Percentiles rank a stretch among this genome's conserved stretches.
Conservation (phyloP, 163 green algal genomes). For the Coccomyxa subellipsoidea region DNA sequence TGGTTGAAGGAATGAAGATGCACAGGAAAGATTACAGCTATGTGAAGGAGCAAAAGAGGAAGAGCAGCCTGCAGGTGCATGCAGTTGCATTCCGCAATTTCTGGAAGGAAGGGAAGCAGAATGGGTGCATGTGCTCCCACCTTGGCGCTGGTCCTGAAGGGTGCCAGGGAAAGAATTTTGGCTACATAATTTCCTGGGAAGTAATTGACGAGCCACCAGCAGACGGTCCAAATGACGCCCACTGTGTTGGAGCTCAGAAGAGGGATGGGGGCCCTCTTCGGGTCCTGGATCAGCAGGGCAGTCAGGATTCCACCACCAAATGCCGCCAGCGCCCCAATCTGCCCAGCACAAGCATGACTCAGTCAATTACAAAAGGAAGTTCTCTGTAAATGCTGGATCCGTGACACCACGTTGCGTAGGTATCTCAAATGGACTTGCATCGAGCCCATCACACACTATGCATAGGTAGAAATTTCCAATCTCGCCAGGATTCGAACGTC, state of each 20-base stretch:
- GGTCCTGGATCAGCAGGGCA: conserved; percentile 22
- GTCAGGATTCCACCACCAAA: conserved; percentile 28
- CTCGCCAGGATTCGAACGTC: too few species aligned
- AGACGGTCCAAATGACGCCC: conserved; percentile 28
- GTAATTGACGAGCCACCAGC: conserved; percentile 33
- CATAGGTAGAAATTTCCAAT: not conserved
- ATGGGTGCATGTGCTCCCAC: not conserved
- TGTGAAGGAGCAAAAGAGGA: too few species aligned
- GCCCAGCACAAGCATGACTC: not conserved
- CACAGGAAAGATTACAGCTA: too few species aligned
- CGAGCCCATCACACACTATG: too few species aligned
- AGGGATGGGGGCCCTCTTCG: conserved; percentile 17
- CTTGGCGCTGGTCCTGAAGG: conserved; percentile 15
- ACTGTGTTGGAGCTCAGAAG: conserved; percentile 26
- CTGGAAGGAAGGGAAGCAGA: too few species aligned
- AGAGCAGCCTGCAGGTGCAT: too few species aligned
- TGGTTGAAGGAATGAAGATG: too few species aligned
- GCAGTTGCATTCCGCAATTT: too few species aligned
- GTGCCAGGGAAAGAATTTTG: not conserved
- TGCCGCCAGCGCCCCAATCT: conserved; percentile 25
- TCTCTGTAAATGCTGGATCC: not conserved
- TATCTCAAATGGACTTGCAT: too few species aligned
- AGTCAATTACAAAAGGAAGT: not conserved
- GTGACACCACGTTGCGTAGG: too few species aligned
- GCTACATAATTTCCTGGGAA: conserved; percentile 12